Conservation (phyloP, 805 yeast genomes). For the Zygosaccharomyces pseudorouxii region DNA sequence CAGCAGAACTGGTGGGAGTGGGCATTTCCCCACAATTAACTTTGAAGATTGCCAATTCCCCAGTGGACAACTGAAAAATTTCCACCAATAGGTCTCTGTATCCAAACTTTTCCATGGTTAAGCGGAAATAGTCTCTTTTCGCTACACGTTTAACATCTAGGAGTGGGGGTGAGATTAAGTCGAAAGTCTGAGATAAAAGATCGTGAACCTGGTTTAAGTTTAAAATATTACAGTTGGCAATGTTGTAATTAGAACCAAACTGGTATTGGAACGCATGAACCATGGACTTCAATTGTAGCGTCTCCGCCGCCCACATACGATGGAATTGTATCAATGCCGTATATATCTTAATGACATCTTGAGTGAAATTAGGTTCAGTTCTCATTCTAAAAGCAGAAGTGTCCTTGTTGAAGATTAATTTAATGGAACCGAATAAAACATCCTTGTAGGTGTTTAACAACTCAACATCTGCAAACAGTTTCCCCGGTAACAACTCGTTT, state of each 20-base stretch:
- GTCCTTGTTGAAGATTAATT: constrained; percentile 14
- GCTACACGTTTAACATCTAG: constrained; percentile 17
- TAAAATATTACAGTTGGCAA: constrained; percentile 14
- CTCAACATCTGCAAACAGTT: constrained; percentile 9
- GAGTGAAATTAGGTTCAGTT: constrained; percentile 13
- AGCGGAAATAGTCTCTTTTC: constrained; percentile 22
- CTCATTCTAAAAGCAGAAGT: constrained; percentile 16
- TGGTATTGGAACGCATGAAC: constrained; percentile 17
- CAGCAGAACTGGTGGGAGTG: constrained; percentile 4
- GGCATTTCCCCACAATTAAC: constrained; percentile 22
- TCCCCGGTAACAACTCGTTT: constrained; percentile 1
- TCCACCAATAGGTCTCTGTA: constrained; percentile 23
- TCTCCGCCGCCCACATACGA: constrained; percentile 9
- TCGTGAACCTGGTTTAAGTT: constrained; percentile 26
- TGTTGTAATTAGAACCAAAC: constrained; percentile 16
- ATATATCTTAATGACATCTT: constrained; percentile 11
- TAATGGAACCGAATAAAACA: constrained; percentile 13
- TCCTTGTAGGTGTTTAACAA: constrained; percentile 13
- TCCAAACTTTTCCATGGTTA: constrained; percentile 18
- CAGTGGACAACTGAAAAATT: constrained; percentile 23
- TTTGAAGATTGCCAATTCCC: constrained; percentile 28
- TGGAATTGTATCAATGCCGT: constrained; percentile 7
- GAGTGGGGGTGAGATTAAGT: constrained; percentile 17
- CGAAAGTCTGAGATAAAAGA: constrained; percentile 21
- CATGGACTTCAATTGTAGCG: constrained; percentile 13